Evolutionary conservation across 2,329 filamentous ascomycete genomes (phyloP).

Genomic region (Zymoseptoria pseudotritici): DNA sequence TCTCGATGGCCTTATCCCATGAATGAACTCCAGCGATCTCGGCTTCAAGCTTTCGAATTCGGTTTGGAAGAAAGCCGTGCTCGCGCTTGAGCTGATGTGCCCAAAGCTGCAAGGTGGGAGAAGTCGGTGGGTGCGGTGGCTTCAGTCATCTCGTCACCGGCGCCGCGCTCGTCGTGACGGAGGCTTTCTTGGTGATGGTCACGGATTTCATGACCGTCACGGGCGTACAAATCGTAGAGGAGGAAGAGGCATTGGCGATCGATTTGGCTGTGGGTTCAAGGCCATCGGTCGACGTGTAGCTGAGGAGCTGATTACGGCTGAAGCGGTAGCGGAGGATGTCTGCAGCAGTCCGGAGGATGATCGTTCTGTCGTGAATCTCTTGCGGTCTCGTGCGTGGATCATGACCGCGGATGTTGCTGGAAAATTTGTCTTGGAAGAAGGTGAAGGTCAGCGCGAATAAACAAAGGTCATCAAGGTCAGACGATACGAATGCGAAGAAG

Average conservation of each 20-base stretch:
- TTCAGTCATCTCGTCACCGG: no score
- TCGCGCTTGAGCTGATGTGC: constrained; percentile 34
- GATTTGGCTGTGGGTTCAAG: not conserved
- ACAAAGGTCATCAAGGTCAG: no score
- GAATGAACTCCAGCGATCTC: constrained; percentile 9
- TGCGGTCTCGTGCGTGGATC: no score
- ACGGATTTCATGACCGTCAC: not conserved
- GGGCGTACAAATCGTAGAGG: not conserved
- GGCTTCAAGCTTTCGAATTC: constrained; percentile 31
- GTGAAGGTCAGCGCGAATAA: no score
- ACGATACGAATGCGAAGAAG: no score
- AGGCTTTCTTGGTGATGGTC: not conserved
- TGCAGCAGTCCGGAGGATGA: not conserved
- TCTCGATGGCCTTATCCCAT: constrained; percentile 1
- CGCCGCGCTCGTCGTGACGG: not conserved
- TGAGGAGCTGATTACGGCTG: not conserved
- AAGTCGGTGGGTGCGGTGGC: constrained; percentile 12
- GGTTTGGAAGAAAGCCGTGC: constrained; percentile 29
- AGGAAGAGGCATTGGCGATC: not conserved
- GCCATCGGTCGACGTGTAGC: not conserved
- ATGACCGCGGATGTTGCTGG: no score
- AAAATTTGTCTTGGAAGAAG: no score
- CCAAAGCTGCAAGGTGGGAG: constrained; percentile 31
- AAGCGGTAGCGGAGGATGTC: not conserved
- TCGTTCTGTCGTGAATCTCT: not conserved